Evolutionary conservation across 805 yeast genomes (phyloP), one percentile per base, ranked within the genome.

Genomic region (Kuraishia hungarica): DNA sequence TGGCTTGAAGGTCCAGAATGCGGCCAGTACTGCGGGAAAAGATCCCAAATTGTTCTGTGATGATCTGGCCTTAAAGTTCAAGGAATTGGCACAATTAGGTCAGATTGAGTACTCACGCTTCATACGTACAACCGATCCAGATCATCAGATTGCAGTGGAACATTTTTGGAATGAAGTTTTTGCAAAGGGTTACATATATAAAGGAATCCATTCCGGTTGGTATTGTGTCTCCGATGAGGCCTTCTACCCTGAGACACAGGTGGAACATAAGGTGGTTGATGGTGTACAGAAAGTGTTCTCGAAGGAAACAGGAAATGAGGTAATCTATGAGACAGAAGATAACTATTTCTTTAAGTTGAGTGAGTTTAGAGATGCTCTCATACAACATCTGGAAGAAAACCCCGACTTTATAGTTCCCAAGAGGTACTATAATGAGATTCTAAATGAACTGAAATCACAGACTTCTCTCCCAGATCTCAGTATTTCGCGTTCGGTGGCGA

Each of bases 211-310:
- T 67, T 70, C 80, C 52, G 99, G 99, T 1, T 94, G 98, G 98
- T 94, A 94, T 66, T 89, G 96, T 6, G 74, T 93, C 6, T 86
- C 96, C 52, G 99, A 94, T 65, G 99, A 94, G 70, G 87, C 97
- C 1, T 94, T 94, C 64, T 93, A 89, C 63, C 88, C 98, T 0
- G 96, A 86, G 58, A 70, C 81, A 1, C 96, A 91, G 67, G 82
- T 89, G 24, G 79, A 76, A 54, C 55, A 64, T 7, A 62, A 65
- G 10, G 77, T 75, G 22, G 53, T 68, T 10, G 62, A 63, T 54
- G 62, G 67, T 57, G 64, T 67, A 19, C 74, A 72, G 3, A 57
- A 62, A 29, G 65, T 64, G 72, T 67, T 76, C 39, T 74, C 86
- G 6, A 80, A 76, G 29, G 97, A 92, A 63, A 81, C 97, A 0